Base-by-base conservation (phyloP, 768 basidiomycete genomes). In the Agaricus blazei region DNA sequence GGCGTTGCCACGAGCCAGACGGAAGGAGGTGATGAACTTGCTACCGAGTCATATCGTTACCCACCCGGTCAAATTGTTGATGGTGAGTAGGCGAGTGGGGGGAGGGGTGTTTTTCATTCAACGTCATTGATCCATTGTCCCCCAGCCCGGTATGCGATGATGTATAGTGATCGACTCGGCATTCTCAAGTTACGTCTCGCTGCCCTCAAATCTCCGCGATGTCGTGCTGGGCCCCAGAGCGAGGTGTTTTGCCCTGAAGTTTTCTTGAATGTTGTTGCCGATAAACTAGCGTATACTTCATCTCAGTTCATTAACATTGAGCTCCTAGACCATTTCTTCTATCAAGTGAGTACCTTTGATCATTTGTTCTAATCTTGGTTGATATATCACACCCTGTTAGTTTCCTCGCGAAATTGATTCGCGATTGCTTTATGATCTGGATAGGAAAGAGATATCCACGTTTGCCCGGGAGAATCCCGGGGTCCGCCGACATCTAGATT, bases 251-350 rank as follows among this genome's bases (percentile, higher is more conserved):
- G 97, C 67, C 97, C 97, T 0, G 97, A 99, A 68, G 90, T 91
- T 0, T 98, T 98, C 82, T 79, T 99, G 60, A 88, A 93, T 63
- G 93, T 96, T 26, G 94, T 99, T 23, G 93, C 97, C 2, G 92
- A 98, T 68, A 98, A 99, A 70, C 78, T 99, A 41, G 93, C 95
- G 1, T 87, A 93, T 65, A 98, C 96, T 0, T 92, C 93, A 2
- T 85, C 95, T 2, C 93, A 98, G 88, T 98, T 98, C 70, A 97
- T 99, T 78, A 97, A 94, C 72, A 97, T 99, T 57, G 97, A 99
- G 68, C 77, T 99, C 9, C 81, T 98, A 1, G 95, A 97, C 64
- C 95, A 98, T 62, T 99, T 98, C 79, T 98, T 98, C 77, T 97
- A 98, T 65, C 93, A 96, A 78, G 93, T 90, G 61, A 43, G 80